These are phyloP conservation scores for Phytopythium oedochilum DNA, from an alignment of 352 stramenopile genomes.

Conservation along the genomic window DNA sequence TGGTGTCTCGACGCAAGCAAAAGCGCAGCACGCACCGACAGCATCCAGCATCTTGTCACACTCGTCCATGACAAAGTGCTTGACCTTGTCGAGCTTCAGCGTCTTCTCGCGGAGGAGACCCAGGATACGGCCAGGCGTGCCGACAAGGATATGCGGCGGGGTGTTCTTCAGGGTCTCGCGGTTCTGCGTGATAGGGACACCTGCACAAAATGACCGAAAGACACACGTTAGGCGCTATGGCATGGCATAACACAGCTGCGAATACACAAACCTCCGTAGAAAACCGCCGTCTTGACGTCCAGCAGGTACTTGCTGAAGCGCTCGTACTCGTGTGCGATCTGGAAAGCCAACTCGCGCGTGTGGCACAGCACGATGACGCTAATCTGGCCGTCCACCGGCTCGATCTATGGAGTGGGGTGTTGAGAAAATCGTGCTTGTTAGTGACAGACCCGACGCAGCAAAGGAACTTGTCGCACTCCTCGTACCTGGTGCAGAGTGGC, in stretches of 20 bases:
- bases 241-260: neutral
- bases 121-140: conserved; percentile 95
- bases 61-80: conserved; percentile 99
- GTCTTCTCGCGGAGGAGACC: conserved; percentile 92
- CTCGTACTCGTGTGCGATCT: conserved; percentile 99
- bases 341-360: conserved; percentile 99
- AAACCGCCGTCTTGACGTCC: conserved; percentile 96
- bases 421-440: too few relatives aligned
- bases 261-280: conserved; percentile 87
- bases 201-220: conserved; percentile 19
- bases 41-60: conserved; percentile 99
- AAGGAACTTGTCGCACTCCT: neutral
- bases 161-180: conserved; percentile 97
- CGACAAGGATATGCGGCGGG: conserved; percentile 96
- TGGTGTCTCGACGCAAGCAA: neutral
- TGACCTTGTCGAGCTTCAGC: conserved; percentile 98
- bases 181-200: conserved; percentile 94
- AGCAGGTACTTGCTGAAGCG: conserved; percentile 99
- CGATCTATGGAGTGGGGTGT: conserved; percentile 77
- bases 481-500: conserved; percentile 98
- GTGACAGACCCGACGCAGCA: neutral
- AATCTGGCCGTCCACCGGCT: conserved; percentile 91
- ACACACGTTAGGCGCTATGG: conserved; percentile 1
- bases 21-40: conserved; percentile 62
- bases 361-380: conserved; percentile 98